Conservation (phyloP, 202 grass and related monocot species). For the Bolboschoenoplectus hybrid region DNA sequence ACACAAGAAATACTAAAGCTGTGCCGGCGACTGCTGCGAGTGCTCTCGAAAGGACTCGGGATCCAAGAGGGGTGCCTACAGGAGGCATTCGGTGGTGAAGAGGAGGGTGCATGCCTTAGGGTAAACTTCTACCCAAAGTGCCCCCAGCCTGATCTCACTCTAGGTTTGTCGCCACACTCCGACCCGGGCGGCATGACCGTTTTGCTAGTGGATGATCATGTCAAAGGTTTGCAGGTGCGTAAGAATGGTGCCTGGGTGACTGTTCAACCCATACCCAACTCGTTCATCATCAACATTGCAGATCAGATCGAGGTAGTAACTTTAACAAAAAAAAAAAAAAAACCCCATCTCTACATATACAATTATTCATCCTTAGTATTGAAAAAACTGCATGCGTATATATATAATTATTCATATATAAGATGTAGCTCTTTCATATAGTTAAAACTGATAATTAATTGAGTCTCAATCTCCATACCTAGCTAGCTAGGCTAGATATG, state of each 20-base stretch:
- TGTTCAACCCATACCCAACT: slow-evolving; percentile 56
- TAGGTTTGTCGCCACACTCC: slow-evolving; percentile 77
- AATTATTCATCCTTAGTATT: not conserved
- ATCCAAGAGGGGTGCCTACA: slow-evolving; percentile 49
- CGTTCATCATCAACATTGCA: slow-evolving; percentile 85
- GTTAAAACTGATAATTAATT: not conserved
- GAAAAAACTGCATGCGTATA: not conserved
- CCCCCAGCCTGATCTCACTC: slow-evolving; percentile 86
- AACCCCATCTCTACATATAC: not conserved
- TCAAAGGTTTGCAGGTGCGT: slow-evolving; percentile 68
- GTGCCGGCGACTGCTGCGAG: slow-evolving; percentile 48
- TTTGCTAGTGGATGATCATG: slow-evolving; percentile 68
- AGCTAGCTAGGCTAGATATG: not conserved
- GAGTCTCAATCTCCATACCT: not conserved
- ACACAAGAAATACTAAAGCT: slow-evolving; percentile 51
- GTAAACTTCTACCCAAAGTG: slow-evolving; percentile 87
- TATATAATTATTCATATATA: not conserved
- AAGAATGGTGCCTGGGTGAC: slow-evolving; percentile 57
- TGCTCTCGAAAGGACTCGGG: slow-evolving; percentile 66
- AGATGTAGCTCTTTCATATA: not conserved
- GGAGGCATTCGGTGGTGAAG: slow-evolving; percentile 61
- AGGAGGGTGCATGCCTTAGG: slow-evolving; percentile 62
- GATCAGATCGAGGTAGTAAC: slow-evolving; percentile 88
- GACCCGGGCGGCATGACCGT: slow-evolving; percentile 91
- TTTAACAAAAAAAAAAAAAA: not conserved